Percentiles rank a stretch among this genome's conserved stretches.
Conservation (phyloP, 768 basidiomycete genomes). For the Suillus variegatus region DNA sequence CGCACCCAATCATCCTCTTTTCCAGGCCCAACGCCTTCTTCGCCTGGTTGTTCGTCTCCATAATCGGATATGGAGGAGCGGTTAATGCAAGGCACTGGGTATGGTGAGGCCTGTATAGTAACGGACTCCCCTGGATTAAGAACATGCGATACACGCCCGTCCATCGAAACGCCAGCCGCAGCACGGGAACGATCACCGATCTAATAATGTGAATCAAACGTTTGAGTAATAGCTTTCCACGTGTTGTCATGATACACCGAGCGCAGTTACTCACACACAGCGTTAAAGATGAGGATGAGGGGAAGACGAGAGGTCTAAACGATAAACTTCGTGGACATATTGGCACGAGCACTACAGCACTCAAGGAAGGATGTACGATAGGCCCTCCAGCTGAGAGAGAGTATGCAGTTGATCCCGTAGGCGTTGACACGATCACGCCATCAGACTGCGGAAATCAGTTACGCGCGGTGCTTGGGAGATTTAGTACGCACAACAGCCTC, state of each 20-base stretch:
- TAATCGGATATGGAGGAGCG: conserved; percentile 72
- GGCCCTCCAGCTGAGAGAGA: conserved; percentile 95
- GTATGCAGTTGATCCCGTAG: conserved; percentile 96
- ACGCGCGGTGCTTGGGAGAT: conserved; percentile 13
- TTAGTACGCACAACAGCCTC: conserved; percentile 81
- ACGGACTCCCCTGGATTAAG: conserved; percentile 86
- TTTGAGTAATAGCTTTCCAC: conserved; percentile 9
- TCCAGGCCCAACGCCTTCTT: conserved; percentile 72
- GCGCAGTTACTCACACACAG: conserved; percentile 56
- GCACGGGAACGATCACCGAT: conserved; percentile 85
- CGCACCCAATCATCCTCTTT: conserved; percentile 96
- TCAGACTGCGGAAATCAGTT: conserved; percentile 63
- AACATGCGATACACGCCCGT: conserved; percentile 83
- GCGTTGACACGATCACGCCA: conserved; percentile 91
- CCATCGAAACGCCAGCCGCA: conserved; percentile 90
- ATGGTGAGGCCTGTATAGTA: conserved; percentile 80
- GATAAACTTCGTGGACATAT: conserved; percentile 92
- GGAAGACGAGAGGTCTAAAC: conserved; percentile 90
- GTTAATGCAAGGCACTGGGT: conserved; percentile 92
- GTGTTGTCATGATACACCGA: background rate
- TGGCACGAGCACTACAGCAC: conserved; percentile 90
- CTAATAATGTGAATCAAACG: conserved; percentile 38
- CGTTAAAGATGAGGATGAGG: conserved; percentile 75
- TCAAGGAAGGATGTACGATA: conserved; percentile 91
- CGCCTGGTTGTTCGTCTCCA: conserved; percentile 41